Conservation (phyloP, 345 rosid genomes). For the Cardamine occulta region DNA sequence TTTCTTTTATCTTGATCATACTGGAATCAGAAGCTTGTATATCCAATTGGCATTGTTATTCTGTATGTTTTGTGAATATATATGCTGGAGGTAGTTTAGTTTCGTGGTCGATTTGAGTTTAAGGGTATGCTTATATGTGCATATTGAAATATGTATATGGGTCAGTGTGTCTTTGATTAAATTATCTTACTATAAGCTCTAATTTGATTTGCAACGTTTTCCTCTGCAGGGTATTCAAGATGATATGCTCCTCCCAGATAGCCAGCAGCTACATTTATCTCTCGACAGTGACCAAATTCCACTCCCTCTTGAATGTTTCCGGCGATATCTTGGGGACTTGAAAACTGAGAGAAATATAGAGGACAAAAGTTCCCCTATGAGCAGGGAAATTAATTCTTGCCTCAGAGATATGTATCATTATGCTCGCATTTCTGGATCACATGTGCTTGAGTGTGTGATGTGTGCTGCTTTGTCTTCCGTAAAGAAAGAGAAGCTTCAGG, state of each 20-base stretch:
- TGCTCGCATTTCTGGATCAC: slow-evolving; percentile 84
- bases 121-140: slow-evolving; percentile 16
- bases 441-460: slow-evolving; percentile 84
- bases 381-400: slow-evolving; percentile 59
- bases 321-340: slow-evolving; percentile 53
- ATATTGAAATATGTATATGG: not conserved
- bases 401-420: slow-evolving; percentile 84
- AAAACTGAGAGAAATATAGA: slow-evolving; percentile 48
- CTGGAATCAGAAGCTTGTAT: slow-evolving; percentile 12
- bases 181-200: slow-evolving; percentile 3
- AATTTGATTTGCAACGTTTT: slow-evolving; percentile 22
- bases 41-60: slow-evolving; percentile 16
- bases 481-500: slow-evolving; percentile 74
- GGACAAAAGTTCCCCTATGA: slow-evolving; percentile 49
- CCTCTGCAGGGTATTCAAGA: slow-evolving; percentile 75
- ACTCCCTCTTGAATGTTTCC: slow-evolving; percentile 66
- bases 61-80: slow-evolving; percentile 18
- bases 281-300: slow-evolving; percentile 64
- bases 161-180: no score
- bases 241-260: slow-evolving; percentile 65
- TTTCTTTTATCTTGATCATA: not conserved
- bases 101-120: slow-evolving; percentile 11
- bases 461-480: slow-evolving; percentile 69
- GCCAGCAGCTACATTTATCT: slow-evolving; percentile 54
- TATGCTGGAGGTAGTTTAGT: slow-evolving; percentile 21